Conservation (phyloP, 495 filamentous ascomycete species). For the Penicillium malachiteum region DNA sequence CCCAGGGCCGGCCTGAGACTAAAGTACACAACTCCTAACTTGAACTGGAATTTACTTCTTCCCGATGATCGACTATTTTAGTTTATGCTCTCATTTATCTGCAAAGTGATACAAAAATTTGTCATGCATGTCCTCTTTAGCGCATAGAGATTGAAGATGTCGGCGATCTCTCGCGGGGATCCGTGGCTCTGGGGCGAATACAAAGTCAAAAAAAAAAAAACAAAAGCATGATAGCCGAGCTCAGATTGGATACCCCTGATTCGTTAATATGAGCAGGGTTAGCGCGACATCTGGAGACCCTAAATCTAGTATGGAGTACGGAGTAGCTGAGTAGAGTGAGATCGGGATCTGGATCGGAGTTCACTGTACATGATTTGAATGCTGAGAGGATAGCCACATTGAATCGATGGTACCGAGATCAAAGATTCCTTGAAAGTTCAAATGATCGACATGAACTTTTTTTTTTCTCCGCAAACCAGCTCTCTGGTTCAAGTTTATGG, state of each 20-base stretch:
- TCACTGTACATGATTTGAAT: not conserved
- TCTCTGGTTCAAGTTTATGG: not conserved
- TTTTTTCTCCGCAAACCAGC: not conserved
- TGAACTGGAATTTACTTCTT: too few relatives aligned
- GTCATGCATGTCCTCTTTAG: not conserved
- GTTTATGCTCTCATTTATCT: too few relatives aligned
- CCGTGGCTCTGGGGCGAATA: conserved; percentile 6
- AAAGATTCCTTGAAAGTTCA: too few relatives aligned
- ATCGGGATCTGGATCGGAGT: conserved; percentile 8
- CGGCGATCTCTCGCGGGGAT: conserved; percentile 19
- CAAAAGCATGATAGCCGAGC: conserved; percentile 17
- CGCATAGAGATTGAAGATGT: not conserved
- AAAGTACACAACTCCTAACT: too few relatives aligned
- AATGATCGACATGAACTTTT: not conserved
- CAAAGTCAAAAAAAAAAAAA: conserved; percentile 6
- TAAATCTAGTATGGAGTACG: conserved; percentile 6
- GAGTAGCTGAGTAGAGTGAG: conserved; percentile 15
- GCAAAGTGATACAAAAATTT: not conserved
- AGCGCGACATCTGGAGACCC: conserved; percentile 15
- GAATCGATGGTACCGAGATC: too few relatives aligned
- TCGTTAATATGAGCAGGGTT: conserved; percentile 11
- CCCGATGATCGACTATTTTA: too few relatives aligned
- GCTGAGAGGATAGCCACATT: not conserved
- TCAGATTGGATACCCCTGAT: conserved; percentile 8
- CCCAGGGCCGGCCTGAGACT: too few relatives aligned